These are phyloP conservation scores for Erodium moschatum DNA, from an alignment of 441 rosid species.

Conservation along the genomic window DNA sequence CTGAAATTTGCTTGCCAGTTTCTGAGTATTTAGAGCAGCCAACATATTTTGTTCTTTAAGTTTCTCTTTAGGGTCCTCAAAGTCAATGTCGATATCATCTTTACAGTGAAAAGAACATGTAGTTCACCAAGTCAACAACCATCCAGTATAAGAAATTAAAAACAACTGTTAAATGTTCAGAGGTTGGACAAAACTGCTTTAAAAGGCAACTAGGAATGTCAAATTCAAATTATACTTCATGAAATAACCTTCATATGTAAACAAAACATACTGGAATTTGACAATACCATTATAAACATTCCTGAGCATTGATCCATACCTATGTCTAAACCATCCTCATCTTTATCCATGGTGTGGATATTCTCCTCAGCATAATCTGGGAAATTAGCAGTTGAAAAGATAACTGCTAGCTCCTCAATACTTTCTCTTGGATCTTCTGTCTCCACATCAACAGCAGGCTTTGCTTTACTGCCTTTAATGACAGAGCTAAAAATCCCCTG, in stretches of 20 bases:
- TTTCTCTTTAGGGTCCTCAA: constrained; percentile 42
- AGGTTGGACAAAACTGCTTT: background rate
- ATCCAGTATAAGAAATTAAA: background rate
- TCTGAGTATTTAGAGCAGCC: constrained; percentile 57
- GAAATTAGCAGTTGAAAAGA: constrained; percentile 59
- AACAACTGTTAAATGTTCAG: background rate
- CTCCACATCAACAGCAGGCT: constrained; percentile 43
- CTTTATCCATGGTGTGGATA: constrained; percentile 29
- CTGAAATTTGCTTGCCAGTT: constrained; percentile 59
- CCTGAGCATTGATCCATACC: constrained; percentile 32
- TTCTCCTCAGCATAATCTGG: constrained; percentile 32
- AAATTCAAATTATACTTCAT: too few relatives aligned
- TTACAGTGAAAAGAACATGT: constrained; percentile 15
- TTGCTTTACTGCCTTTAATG: constrained; percentile 50
- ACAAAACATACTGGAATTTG: too few relatives aligned
- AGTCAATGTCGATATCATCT: constrained; percentile 61
- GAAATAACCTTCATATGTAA: too few relatives aligned
- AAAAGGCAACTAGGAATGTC: background rate
- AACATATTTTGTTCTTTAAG: constrained; percentile 54
- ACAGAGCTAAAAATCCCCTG: constrained; percentile 83
- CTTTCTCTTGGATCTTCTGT: constrained; percentile 60
- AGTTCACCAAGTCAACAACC: constrained; percentile 1
- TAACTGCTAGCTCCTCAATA: constrained; percentile 42
- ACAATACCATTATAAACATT: too few relatives aligned
- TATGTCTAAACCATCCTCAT: constrained; percentile 45